These are phyloP conservation scores for Moesziomyces sp. DNA, from an alignment of 1,284 basidiomycete species.

Conservation along the genomic window DNA sequence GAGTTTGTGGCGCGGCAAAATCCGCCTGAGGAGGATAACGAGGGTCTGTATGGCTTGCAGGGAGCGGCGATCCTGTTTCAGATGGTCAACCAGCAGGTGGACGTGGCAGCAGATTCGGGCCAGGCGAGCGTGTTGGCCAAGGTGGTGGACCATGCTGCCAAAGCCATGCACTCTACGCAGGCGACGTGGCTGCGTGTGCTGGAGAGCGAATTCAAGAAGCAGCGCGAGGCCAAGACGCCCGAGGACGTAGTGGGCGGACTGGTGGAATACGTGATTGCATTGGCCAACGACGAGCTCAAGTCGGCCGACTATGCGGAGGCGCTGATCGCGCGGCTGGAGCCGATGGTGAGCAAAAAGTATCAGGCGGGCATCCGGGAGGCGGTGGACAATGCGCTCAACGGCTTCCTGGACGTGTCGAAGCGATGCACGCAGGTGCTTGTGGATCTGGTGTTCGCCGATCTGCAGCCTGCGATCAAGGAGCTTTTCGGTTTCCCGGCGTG, in stretches of 20 bases:
- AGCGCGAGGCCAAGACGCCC: conserved; percentile 79
- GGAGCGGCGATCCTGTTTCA: conserved; percentile 95
- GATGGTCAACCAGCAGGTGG: conserved; percentile 95
- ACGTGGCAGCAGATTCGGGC: conserved; percentile 92
- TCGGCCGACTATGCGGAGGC: conserved; percentile 92
- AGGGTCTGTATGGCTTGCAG: conserved; percentile 90
- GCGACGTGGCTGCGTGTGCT: conserved; percentile 86
- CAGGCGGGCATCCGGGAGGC: conserved; percentile 82
- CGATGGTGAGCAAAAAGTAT: conserved; percentile 93
- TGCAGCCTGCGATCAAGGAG: conserved; percentile 86
- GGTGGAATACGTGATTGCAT: conserved; percentile 94
- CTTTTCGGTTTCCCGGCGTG: conserved; percentile 80
- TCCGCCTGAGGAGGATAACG: conserved; percentile 87
- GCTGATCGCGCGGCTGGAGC: conserved; percentile 84
- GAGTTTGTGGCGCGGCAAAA: conserved; percentile 85
- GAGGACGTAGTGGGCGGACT: conserved; percentile 88
- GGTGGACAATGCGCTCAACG: conserved; percentile 95
- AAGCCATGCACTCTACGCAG: conserved; percentile 91
- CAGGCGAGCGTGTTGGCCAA: conserved; percentile 92
- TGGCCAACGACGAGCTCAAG: conserved; percentile 99
- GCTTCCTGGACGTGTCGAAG: conserved; percentile 97
- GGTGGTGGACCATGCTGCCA: conserved; percentile 86
- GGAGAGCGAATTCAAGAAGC: conserved; percentile 86
- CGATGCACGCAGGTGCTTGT: conserved; percentile 94
- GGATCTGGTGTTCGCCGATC: conserved; percentile 92